Percentiles rank a stretch among this genome's conserved stretches.
phyloP scores from a whole-genome alignment of 2,329 filamentous ascomycete genomes.

The Colletotrichum kahawae region DNA sequence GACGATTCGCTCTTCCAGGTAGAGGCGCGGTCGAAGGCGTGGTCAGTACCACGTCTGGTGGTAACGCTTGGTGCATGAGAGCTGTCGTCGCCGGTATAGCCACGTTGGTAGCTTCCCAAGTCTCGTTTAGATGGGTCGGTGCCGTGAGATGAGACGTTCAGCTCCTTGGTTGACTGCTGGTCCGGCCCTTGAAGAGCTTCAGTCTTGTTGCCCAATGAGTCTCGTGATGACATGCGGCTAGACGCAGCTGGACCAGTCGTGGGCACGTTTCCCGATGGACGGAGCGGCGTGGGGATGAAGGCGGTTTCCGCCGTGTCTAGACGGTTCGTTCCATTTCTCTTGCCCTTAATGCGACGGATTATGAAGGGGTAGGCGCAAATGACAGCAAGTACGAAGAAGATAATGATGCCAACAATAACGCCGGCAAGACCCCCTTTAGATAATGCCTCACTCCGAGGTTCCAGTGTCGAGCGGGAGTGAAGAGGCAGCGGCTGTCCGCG shows the following conservation, averaged over 20 bases:
- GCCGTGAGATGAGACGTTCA: not conserved
- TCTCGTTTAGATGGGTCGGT: not conserved
- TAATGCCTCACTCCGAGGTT: conserved; percentile 30
- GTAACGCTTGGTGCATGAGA: conserved; percentile 4
- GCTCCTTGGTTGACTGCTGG: conserved; percentile 9
- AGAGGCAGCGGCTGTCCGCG: not conserved
- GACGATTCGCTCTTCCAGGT: conserved; percentile 22
- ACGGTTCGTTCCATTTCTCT: conserved; percentile 25
- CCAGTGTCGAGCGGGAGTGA: conserved; percentile 28
- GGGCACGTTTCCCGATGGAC: conserved; percentile 34
- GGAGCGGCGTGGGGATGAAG: conserved; percentile 22
- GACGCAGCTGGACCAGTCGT: not conserved
- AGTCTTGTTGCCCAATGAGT: conserved; percentile 7
- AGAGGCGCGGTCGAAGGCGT: conserved; percentile 7
- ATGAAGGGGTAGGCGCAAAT: conserved; percentile 46
- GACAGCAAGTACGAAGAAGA: conserved; percentile 36
- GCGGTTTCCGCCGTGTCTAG: conserved; percentile 37
- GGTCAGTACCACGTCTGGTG: conserved; percentile 14
- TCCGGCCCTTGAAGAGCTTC: conserved; percentile 3
- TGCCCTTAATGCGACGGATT: conserved; percentile 33
- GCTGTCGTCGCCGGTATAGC: not conserved
- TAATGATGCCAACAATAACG: conserved; percentile 38
- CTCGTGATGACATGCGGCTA: conserved; percentile 11
- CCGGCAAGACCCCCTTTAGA: conserved; percentile 40
- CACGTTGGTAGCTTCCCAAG: not conserved